Evolutionary conservation across 306 rosid genomes (phyloP).

Genomic region (Quercus dentata): DNA sequence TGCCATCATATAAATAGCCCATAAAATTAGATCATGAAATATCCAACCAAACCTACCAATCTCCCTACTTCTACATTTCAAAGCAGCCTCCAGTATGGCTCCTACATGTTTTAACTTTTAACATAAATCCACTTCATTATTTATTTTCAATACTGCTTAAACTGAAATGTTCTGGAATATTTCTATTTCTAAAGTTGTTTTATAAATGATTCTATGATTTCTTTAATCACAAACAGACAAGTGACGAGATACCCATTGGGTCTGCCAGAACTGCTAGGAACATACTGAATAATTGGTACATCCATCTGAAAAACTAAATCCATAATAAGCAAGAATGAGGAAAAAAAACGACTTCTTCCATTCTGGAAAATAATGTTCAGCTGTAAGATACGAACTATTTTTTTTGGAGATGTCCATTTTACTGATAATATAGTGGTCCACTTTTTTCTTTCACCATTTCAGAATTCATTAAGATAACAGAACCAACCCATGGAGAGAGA

Average conservation of each 20-base stretch:
- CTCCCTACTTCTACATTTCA: background rate
- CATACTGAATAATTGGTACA: background rate
- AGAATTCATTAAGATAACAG: no score
- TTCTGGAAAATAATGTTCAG: no score
- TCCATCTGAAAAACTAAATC: background rate
- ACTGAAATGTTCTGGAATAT: background rate
- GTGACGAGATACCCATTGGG: background rate
- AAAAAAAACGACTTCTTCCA: no score
- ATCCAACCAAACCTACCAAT: background rate
- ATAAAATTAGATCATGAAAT: background rate
- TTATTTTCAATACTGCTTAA: background rate
- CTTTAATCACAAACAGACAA: background rate
- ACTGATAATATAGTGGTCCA: no score
- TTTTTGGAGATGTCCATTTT: no score
- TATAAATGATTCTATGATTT: background rate
- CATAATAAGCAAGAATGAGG: background rate
- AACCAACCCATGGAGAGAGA: no score
- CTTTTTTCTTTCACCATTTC: no score
- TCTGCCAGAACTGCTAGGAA: background rate
- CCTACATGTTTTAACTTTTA: background rate
- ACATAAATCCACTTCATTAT: background rate
- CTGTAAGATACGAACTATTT: no score
- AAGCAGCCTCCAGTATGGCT: background rate
- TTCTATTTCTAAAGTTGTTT: background rate
- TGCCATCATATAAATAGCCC: background rate